Conservation (phyloP, 108 stramenopile species). For the Cylindrotheca fusiformis region DNA sequence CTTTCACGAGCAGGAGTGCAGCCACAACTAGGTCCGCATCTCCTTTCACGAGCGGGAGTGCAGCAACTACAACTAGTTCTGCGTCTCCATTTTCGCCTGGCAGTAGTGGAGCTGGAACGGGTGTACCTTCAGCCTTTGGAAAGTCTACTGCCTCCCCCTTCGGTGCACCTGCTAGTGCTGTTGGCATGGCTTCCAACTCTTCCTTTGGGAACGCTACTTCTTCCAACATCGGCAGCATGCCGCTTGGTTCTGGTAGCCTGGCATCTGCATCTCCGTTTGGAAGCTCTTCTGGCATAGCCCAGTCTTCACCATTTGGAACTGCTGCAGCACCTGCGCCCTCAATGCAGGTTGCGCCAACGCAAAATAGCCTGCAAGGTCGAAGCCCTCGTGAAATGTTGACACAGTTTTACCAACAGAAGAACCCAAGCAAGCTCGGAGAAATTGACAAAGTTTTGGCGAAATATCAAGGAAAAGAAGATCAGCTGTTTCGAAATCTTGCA, state of each 20-base stretch:
- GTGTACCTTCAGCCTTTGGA: slow-evolving; percentile 24
- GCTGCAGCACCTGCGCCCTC: slow-evolving; percentile 8
- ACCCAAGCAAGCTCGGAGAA: slow-evolving; percentile 71
- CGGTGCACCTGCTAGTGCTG: slow-evolving; percentile 22
- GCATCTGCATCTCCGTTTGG: slow-evolving; percentile 26
- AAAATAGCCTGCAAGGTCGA: slow-evolving; percentile 38
- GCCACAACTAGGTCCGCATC: neutral
- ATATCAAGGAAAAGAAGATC: slow-evolving; percentile 78
- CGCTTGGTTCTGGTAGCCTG: slow-evolving; percentile 1
- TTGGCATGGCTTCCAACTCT: slow-evolving; percentile 1
- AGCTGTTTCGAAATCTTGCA: slow-evolving; percentile 77
- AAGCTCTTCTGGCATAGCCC: slow-evolving; percentile 7
- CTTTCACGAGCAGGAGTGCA: neutral
- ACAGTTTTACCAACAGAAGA: slow-evolving; percentile 73
- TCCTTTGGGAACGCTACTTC: slow-evolving; percentile 35
- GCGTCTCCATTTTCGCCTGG: neutral
- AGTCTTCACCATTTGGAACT: slow-evolving; percentile 35
- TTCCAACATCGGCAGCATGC: slow-evolving; percentile 1
- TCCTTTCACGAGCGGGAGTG: slow-evolving; percentile 5
- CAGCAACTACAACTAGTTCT: slow-evolving; percentile 2
- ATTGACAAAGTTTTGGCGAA: slow-evolving; percentile 79
- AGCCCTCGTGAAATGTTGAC: slow-evolving; percentile 64
- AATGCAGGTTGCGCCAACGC: slow-evolving; percentile 4
- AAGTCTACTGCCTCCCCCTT: slow-evolving; percentile 18
- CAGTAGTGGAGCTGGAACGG: slow-evolving; percentile 2